These are phyloP conservation scores for Nitzschia palea DNA, from an alignment of 108 stramenopile genomes.

Conservation along the genomic window DNA sequence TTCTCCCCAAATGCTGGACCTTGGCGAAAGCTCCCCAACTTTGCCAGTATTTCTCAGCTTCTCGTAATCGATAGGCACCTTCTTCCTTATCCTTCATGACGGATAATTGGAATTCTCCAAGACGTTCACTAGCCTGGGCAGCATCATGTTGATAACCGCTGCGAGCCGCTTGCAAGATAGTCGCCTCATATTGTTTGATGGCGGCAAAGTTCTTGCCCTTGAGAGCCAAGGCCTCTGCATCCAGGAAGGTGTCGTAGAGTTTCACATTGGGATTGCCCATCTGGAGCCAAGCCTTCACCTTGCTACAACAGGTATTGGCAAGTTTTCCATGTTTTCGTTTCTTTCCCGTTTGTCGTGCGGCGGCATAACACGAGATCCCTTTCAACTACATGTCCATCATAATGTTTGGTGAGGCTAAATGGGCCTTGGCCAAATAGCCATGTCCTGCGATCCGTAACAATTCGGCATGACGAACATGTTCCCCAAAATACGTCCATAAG, in stretches of 20 bases:
- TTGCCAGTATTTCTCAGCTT: conserved; percentile 2
- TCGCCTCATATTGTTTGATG: not conserved
- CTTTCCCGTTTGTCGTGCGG: conserved; percentile 7
- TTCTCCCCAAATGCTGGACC: not conserved
- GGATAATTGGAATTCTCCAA: conserved; percentile 2
- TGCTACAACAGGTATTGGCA: not conserved
- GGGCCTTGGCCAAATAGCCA: not conserved
- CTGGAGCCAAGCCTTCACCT: conserved; percentile 18
- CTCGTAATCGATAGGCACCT: not conserved
- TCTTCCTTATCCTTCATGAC: conserved; percentile 10
- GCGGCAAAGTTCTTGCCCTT: not conserved
- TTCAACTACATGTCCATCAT: conserved; percentile 1
- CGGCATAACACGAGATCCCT: conserved; percentile 17
- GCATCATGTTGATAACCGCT: conserved; percentile 8
- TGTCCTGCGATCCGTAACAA: too few species aligned
- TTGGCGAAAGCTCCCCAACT: conserved; percentile 14
- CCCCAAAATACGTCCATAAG: not conserved
- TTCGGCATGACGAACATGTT: not conserved
- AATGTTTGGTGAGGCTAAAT: not conserved
- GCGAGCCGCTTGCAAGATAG: not conserved
- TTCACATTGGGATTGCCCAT: conserved; percentile 24
- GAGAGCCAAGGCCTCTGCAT: not conserved
- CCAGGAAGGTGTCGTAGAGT: not conserved
- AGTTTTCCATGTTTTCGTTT: conserved; percentile 1
- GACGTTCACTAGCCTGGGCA: conserved; percentile 7